phyloP scores from a whole-genome alignment of 2,329 filamentous ascomycete genomes.

The Ceratocystis cubensis region DNA sequence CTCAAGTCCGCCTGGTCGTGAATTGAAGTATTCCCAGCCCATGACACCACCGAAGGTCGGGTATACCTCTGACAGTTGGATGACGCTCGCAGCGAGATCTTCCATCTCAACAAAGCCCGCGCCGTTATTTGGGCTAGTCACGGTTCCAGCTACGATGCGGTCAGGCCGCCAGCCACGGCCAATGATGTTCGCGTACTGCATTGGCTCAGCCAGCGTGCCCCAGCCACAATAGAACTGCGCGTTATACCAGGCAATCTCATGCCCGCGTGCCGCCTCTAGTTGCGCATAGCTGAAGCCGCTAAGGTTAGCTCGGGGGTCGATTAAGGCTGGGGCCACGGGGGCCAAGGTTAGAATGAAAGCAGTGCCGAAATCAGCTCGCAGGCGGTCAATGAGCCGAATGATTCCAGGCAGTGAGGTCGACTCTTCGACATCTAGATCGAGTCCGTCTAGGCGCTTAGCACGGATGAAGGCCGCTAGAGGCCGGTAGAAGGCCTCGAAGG shows the following conservation, averaged over 20 bases:
- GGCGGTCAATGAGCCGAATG: constrained; percentile 52
- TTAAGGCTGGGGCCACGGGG: constrained; percentile 63
- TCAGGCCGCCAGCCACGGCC: constrained; percentile 56
- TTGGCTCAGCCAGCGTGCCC: constrained; percentile 43
- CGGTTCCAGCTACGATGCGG: constrained; percentile 65
- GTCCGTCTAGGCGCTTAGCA: constrained; percentile 48
- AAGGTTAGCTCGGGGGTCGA: constrained; percentile 45
- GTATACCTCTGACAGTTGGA: constrained; percentile 37
- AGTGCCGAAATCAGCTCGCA: constrained; percentile 56
- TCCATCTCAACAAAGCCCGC: constrained; percentile 38
- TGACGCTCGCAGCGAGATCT: constrained; percentile 35
- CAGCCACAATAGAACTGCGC: constrained; percentile 89
- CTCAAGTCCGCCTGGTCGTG: constrained; percentile 48
- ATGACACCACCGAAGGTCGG: constrained; percentile 72
- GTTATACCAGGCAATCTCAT: constrained; percentile 73
- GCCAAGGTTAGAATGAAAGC: constrained; percentile 68
- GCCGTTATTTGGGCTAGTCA: constrained; percentile 69
- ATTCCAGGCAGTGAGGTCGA: constrained; percentile 53
- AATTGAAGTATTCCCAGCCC: constrained; percentile 94
- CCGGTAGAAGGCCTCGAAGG: constrained; percentile 62
- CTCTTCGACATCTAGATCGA: constrained; percentile 76
- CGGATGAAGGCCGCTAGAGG: constrained; percentile 56
- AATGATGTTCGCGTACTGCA: constrained; percentile 40
- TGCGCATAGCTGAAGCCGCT: constrained; percentile 72
- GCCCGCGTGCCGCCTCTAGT: constrained; percentile 54